Percentiles rank a stretch among this genome's conserved stretches.
Conservation (phyloP, 345 rosid genomes). For the Firmiana major region DNA sequence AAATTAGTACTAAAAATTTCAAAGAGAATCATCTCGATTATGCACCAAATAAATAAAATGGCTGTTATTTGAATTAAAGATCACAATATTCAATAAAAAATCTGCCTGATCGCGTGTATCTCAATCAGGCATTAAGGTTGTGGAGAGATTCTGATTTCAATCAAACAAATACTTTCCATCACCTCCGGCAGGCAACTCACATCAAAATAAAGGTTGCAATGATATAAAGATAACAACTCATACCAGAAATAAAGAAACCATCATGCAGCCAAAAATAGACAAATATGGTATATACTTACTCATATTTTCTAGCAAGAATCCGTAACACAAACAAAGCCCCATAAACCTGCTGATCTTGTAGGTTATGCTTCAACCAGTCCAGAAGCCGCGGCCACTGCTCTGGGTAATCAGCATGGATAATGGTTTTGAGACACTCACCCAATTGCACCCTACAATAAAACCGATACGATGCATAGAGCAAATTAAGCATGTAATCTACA, state of each 20-base stretch:
- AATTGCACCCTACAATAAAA: conserved; percentile 65
- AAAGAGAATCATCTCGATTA: background rate
- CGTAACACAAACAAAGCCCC: conserved; percentile 89
- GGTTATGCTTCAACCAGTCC: conserved; percentile 88
- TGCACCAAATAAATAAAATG: background rate
- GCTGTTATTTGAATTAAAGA: background rate
- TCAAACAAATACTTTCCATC: background rate
- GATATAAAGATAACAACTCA: background rate
- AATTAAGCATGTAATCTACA: background rate
- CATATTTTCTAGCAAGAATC: conserved; percentile 94
- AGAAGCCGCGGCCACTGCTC: conserved; percentile 98
- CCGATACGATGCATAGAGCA: background rate
- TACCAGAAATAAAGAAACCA: background rate
- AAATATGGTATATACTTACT: conserved; percentile 41
- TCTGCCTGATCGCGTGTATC: background rate
- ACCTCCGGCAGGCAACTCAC: background rate
- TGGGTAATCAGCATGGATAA: conserved; percentile 92
- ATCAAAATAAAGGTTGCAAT: background rate
- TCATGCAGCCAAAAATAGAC: background rate
- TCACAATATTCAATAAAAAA: background rate
- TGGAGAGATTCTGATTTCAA: background rate
- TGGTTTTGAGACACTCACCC: conserved; percentile 96
- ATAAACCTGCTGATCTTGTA: conserved; percentile 88
- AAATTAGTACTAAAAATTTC: background rate
- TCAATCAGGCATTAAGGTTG: background rate